Evolutionary conservation across 129 eudicot genomes (phyloP), one percentile per base, ranked within the genome.

Genomic region (Silybum marianum): DNA sequence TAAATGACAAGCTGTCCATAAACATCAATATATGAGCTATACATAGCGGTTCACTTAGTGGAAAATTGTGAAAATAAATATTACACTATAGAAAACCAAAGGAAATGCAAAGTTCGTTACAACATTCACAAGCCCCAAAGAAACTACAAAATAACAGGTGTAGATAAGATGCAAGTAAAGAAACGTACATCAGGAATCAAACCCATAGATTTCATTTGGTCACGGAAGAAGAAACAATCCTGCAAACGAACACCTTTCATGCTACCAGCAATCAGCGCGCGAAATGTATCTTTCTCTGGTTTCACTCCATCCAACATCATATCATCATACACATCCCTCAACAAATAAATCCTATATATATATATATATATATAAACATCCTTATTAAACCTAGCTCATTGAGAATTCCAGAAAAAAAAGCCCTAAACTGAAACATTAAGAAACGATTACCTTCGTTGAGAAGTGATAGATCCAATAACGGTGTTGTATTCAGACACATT

Each of bases 241-340:
- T 95, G 96, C 88, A 95, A 77, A 19, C 96, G 90, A 51, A 81
- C 80, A 7, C 99, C 97, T 88, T 84, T 95, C 97, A 95, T 88
- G 3, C 97, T 85, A 76, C 97, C 94, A 71, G 83, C 88, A 23
- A 95, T 81, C 54, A 95, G 73, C 13, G 91, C 85, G 44, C 91
- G 97, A 71, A 95, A 95, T 4, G 92, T 88, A 70, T 90, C 97
- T 44, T 88, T 87, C 80, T 87, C 90, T 1, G 99, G 99, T 82
- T 87, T 90, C 78, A 95, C 93, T 19, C 97, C 95, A 76, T 95
- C 99, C 72, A 95, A 89, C 94, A 89, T 85, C 99, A 95, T 90
- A 86, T 95, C 99, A 82, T 95, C 99, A 82, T 95, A 95, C 26
- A 92, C 99, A 87, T 95, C 97, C 76, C 97, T 89, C 89, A 90